Conservation (phyloP, 2,329 filamentous ascomycete species). For the Ophiognomonia clavigignenti-juglandacearum region DNA sequence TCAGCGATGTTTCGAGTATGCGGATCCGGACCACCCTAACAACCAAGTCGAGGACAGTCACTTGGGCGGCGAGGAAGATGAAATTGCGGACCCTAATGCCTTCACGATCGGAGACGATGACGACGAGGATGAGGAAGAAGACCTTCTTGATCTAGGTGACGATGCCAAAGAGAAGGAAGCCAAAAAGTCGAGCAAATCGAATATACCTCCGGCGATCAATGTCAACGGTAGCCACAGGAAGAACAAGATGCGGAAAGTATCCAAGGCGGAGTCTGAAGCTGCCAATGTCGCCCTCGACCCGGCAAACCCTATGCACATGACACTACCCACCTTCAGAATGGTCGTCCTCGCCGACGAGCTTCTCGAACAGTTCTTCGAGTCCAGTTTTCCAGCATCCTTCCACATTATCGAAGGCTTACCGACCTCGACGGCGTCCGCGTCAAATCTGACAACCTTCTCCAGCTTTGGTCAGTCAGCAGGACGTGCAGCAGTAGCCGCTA, state of each 20-base stretch:
- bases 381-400: slow-evolving; percentile 90
- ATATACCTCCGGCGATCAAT: slow-evolving; percentile 21
- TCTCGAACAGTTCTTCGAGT: slow-evolving; percentile 95
- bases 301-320: slow-evolving; percentile 89
- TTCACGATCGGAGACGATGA: slow-evolving; percentile 71
- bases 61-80: slow-evolving; percentile 19
- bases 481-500: slow-evolving; percentile 34
- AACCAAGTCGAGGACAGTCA: slow-evolving; percentile 36
- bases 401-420: slow-evolving; percentile 67
- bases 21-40: slow-evolving; percentile 79
- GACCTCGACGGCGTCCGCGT: slow-evolving; percentile 42
- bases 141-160: slow-evolving; percentile 56
- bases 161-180: slow-evolving; percentile 30
- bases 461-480: slow-evolving; percentile 57
- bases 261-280: slow-evolving; percentile 65
- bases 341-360: slow-evolving; percentile 94
- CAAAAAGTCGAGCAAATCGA: slow-evolving; percentile 17
- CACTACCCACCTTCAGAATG: slow-evolving; percentile 97
- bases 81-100: slow-evolving; percentile 38
- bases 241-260: slow-evolving; percentile 35
- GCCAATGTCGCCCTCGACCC: slow-evolving; percentile 91
- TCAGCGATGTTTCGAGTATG: slow-evolving; percentile 93
- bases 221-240: slow-evolving; percentile 19
- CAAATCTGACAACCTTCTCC: slow-evolving; percentile 80
- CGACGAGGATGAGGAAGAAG: slow-evolving; percentile 42